Percentiles rank a stretch among this genome's conserved stretches.
Conservation (phyloP, 176 grass and related monocot species). For the Lolium rigidum region DNA sequence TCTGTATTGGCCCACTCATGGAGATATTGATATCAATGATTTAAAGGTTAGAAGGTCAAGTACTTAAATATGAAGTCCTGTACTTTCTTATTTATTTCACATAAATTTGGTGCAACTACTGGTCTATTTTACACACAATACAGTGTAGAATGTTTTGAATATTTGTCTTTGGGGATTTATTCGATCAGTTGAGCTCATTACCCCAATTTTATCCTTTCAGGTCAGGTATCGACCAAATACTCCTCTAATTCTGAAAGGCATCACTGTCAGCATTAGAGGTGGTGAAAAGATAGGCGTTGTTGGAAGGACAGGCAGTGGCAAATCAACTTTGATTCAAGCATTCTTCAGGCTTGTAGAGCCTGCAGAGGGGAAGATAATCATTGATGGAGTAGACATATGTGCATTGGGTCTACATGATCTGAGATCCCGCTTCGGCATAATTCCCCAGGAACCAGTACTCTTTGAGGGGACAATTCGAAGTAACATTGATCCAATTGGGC, state of each 20-base stretch:
- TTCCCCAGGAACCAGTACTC: conserved; percentile 95
- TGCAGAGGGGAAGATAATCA: conserved; percentile 73
- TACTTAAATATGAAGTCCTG: conserved; percentile 3
- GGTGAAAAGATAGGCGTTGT: conserved; percentile 95
- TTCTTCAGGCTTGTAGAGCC: conserved; percentile 93
- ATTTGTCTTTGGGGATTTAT: background rate
- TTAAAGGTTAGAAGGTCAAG: conserved; percentile 63
- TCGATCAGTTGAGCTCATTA: background rate
- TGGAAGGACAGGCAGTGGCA: conserved; percentile 93
- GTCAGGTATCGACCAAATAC: conserved; percentile 84
- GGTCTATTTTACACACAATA: background rate
- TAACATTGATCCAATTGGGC: conserved; percentile 89
- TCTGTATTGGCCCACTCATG: conserved; percentile 68
- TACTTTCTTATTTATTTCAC: background rate
- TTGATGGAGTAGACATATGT: conserved; percentile 85
- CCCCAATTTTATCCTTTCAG: conserved; percentile 47
- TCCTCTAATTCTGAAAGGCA: conserved; percentile 86
- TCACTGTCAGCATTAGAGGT: conserved; percentile 67
- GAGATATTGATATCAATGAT: conserved; percentile 71
- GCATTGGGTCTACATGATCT: conserved; percentile 88
- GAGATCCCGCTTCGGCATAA: conserved; percentile 86
- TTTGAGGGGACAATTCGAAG: conserved; percentile 90
- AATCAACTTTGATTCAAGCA: conserved; percentile 89
- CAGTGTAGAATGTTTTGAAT: background rate
- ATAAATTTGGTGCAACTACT: background rate